Evolutionary conservation across 179 eudicot species (phyloP), one percentile per base, ranked within the genome.

Genomic region (Drosera spatulata): DNA sequence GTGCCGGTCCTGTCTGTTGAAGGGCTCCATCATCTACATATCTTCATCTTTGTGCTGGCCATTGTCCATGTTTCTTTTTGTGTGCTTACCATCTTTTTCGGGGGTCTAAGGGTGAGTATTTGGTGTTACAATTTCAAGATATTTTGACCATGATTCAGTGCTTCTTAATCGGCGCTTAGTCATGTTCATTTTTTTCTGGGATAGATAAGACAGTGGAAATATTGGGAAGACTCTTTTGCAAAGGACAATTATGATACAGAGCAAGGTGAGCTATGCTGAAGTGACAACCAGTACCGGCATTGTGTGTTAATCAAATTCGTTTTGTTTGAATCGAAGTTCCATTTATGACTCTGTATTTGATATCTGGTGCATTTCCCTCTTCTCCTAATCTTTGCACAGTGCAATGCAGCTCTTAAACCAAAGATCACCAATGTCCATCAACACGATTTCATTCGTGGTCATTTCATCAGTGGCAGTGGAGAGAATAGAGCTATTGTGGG

Each of bases 181-280:
- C 42, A 58, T 22, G 41, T 22, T 22, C 1, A 0, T 38, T 64
- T 39, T 43, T 37, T 62, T 13, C 40, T 57, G 69, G 47, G 59
- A 56, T 70, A 93, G 99, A 93, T 88, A 59, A 87, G 80, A 10
- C 90, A 80, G 77, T 93, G 96, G 99, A 88, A 84, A 77, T 79
- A 59, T 39, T 93, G 99, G 99, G 99, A 93, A 68, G 85, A 78
- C 63, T 59, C 83, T 39, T 61, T 86, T 72, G 77, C 67, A 9
- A 83, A 88, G 69, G 84, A 88, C 46, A 76, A 79, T 56, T 68
- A 72, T 62, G 80, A 84, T 53, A 22, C 82, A 10, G 60, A 76
- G 61, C 64, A 76, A 65, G 79, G 98, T 88, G 78, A 59, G 73
- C 1, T 43, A 22, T 22, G 33, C 33, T 22, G 33, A 1, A 22